Evolutionary conservation across 257 asterid genomes (phyloP).

Genomic region (Echium plantagineum): DNA sequence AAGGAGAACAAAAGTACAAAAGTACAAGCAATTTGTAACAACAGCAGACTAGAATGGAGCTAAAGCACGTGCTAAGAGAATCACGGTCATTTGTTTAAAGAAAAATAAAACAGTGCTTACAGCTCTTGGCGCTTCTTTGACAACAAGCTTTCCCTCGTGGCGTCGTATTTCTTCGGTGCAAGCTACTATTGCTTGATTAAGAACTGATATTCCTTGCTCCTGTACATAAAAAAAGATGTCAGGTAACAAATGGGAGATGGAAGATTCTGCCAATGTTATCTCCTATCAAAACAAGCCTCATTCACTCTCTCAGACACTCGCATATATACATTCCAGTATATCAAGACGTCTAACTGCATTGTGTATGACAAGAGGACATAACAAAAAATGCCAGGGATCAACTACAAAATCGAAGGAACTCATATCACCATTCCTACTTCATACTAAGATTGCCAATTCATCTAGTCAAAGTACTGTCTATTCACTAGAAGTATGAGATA

Average conservation of each 20-base stretch:
- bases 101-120: conserved; percentile 26
- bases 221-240: conserved; percentile 15
- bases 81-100: background rate
- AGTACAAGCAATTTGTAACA: background rate
- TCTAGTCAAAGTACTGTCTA: background rate
- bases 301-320: too few species aligned
- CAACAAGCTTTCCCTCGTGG: conserved; percentile 73
- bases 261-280: background rate
- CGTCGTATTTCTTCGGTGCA: conserved; percentile 67
- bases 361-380: background rate
- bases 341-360: background rate
- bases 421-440: background rate
- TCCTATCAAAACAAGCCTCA: too few species aligned
- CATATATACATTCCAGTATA: too few species aligned
- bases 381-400: background rate
- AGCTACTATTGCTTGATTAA: conserved; percentile 70
- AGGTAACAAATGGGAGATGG: background rate
- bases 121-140: conserved; percentile 88
- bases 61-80: background rate
- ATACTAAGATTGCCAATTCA: background rate
- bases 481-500: background rate
- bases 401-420: background rate
- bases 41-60: background rate
- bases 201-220: conserved; percentile 93
- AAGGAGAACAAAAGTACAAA: background rate